These are phyloP conservation scores for Dactylellina sp. DNA, from an alignment of 2,329 filamentous ascomycete species.

Conservation along the genomic window DNA sequence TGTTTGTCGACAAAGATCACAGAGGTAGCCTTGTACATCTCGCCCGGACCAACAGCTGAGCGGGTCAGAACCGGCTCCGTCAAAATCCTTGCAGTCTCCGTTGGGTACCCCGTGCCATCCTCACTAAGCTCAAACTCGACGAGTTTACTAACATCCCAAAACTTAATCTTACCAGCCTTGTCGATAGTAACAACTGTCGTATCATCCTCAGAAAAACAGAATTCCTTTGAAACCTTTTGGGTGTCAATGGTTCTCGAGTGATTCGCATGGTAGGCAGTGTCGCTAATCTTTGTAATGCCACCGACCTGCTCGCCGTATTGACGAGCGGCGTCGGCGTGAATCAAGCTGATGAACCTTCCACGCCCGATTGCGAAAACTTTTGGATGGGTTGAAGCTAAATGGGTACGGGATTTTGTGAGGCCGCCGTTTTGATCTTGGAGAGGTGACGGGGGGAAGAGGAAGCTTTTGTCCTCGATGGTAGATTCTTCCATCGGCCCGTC, in stretches of 20 bases:
- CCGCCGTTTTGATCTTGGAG: conserved; percentile 91
- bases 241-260: conserved; percentile 93
- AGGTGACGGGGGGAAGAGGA: conserved; percentile 87
- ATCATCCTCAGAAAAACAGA: conserved; percentile 97
- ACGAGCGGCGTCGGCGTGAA: conserved; percentile 73
- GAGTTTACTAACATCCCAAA: conserved; percentile 94
- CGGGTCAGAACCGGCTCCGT: conserved; percentile 88
- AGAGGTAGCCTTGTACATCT: conserved; percentile 97
- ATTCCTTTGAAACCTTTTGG: conserved; percentile 98
- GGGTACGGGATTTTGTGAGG: conserved; percentile 93
- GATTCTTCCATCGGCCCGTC: conserved; percentile 73
- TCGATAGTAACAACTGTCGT: conserved; percentile 93
- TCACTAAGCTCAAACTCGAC: conserved; percentile 67
- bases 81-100: conserved; percentile 73
- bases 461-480: conserved; percentile 83
- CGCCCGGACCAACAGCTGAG: conserved; percentile 83
- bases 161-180: conserved; percentile 94
- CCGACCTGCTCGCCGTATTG: conserved; percentile 67
- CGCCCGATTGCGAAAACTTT: conserved; percentile 96
- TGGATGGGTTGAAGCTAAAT: conserved; percentile 86
- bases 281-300: conserved; percentile 73
- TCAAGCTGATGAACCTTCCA: conserved; percentile 93
- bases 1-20: conserved; percentile 96
- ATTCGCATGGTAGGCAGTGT: conserved; percentile 85
- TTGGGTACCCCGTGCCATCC: conserved; percentile 64